Evolutionary conservation across 2,329 filamentous ascomycete genomes (phyloP).

Genomic region (Venturiaceae sp.): DNA sequence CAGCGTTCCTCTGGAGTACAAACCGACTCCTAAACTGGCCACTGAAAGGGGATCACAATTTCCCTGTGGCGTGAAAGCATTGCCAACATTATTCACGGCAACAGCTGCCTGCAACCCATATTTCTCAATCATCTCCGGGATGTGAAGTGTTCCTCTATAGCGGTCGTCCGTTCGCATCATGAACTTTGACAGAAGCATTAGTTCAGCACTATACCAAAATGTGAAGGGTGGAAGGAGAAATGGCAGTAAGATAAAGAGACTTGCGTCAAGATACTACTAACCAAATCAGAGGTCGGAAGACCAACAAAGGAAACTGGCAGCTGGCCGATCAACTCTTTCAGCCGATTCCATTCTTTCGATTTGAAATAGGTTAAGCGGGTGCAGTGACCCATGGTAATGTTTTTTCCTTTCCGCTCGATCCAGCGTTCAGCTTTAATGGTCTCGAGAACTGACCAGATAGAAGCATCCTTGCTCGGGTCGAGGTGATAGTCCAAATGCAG

Average conservation of each 20-base stretch:
- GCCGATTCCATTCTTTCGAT: constrained; percentile 36
- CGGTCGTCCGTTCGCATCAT: constrained; percentile 51
- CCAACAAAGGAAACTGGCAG: constrained; percentile 59
- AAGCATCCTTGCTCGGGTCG: constrained; percentile 35
- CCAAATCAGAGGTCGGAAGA: constrained; percentile 57
- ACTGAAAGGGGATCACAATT: constrained; percentile 55
- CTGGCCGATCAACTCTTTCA: constrained; percentile 39
- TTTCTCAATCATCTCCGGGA: constrained; percentile 50
- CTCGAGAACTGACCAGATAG: constrained; percentile 46
- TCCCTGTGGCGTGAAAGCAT: constrained; percentile 64
- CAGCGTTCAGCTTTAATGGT: constrained; percentile 42
- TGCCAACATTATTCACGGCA: constrained; percentile 63
- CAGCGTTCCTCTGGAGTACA: constrained; percentile 58
- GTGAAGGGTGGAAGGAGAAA: no score
- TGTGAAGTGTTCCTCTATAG: constrained; percentile 50
- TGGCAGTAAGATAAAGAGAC: no score
- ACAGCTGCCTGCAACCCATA: constrained; percentile 51
- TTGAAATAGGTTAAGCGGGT: constrained; percentile 52
- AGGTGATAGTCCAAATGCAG: constrained; percentile 66
- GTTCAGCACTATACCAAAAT: no score
- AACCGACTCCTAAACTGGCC: constrained; percentile 52
- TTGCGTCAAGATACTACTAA: no score
- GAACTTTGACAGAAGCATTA: constrained; percentile 26
- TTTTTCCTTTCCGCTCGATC: constrained; percentile 24
- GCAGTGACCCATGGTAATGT: constrained; percentile 52